Evolutionary conservation across 805 yeast species (phyloP).

Genomic region (Zygosaccharomyces bisporus): DNA sequence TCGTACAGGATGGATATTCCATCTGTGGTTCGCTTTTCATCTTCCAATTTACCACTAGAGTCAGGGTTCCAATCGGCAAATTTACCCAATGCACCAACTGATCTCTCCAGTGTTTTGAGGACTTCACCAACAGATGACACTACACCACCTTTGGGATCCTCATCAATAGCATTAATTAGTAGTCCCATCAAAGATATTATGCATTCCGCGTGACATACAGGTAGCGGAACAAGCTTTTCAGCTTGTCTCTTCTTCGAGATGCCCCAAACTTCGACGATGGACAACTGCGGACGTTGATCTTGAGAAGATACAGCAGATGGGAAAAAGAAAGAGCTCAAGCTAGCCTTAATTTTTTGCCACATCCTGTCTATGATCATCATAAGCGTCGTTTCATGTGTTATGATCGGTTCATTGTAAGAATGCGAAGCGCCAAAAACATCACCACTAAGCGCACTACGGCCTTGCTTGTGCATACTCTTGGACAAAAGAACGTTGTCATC

Average conservation of each 20-base stretch:
- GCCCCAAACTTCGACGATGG: constrained; percentile 30
- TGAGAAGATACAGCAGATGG: constrained; percentile 22
- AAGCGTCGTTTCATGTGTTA: constrained; percentile 30
- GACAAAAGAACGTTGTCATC: constrained; percentile 24
- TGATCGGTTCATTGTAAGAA: constrained; percentile 24
- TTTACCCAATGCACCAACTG: constrained; percentile 52
- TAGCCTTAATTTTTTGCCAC: constrained; percentile 10
- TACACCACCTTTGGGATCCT: constrained; percentile 55
- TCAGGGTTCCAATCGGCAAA: constrained; percentile 38
- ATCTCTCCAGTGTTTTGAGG: constrained; percentile 54
- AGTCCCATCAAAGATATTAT: constrained; percentile 55
- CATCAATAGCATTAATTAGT: constrained; percentile 51
- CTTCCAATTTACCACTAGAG: constrained; percentile 12
- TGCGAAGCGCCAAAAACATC: constrained; percentile 13
- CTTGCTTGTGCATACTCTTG: constrained; percentile 10
- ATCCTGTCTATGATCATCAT: constrained; percentile 15
- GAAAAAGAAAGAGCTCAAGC: constrained; percentile 25
- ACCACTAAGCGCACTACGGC: constrained; percentile 2
- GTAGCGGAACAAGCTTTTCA: constrained; percentile 55
- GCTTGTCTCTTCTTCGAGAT: constrained; percentile 47
- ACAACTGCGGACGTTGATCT: constrained; percentile 16
- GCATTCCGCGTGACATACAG: constrained; percentile 63
- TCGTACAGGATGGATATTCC: constrained; percentile 57
- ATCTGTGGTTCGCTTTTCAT: constrained; percentile 31
- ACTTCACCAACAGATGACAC: constrained; percentile 55